A percentile compares a stretch with the other conserved stretches of the same genome.
Evolutionary conservation across 805 yeast species (phyloP).

Genomic region (Starmerella asiatica): DNA sequence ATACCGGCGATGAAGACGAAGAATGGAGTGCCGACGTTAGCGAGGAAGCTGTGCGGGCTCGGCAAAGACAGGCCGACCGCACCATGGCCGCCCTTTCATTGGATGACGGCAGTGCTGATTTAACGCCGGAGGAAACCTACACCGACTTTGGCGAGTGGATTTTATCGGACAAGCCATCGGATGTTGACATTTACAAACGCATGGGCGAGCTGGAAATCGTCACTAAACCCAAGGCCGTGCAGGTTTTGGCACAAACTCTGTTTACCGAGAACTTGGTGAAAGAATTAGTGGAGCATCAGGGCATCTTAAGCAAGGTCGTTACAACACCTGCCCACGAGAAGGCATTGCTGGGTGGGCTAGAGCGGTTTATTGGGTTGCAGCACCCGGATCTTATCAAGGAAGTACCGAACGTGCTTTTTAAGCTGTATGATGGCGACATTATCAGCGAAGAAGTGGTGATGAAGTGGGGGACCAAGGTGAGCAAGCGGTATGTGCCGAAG

Average conservation of each 20-base stretch:
- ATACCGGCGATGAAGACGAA: slow-evolving; percentile 52
- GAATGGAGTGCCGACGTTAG: slow-evolving; percentile 98
- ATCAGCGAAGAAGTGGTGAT: slow-evolving; percentile 68
- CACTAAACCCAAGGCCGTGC: slow-evolving; percentile 61
- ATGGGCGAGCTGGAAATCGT: slow-evolving; percentile 65
- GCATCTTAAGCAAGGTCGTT: slow-evolving; percentile 68
- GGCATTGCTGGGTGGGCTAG: slow-evolving; percentile 90
- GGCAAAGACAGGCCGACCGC: slow-evolving; percentile 74
- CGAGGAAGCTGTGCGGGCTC: slow-evolving; percentile 84
- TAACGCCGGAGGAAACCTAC: slow-evolving; percentile 37
- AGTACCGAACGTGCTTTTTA: slow-evolving; percentile 71
- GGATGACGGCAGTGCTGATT: slow-evolving; percentile 23
- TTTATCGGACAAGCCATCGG: slow-evolving; percentile 55
- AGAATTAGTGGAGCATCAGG: slow-evolving; percentile 64
- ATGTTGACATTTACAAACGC: slow-evolving; percentile 85
- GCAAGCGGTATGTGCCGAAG: slow-evolving; percentile 87
- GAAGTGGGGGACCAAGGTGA: slow-evolving; percentile 81
- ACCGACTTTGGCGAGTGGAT: slow-evolving; percentile 88
- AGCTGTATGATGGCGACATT: slow-evolving; percentile 70
- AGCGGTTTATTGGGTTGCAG: slow-evolving; percentile 76
- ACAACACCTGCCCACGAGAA: slow-evolving; percentile 50
- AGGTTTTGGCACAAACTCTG: slow-evolving; percentile 82
- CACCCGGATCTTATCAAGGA: slow-evolving; percentile 55
- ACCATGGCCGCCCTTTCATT: slow-evolving; percentile 26
- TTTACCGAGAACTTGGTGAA: slow-evolving; percentile 56